Conservation (phyloP, 495 filamentous ascomycete genomes). For the Hypoxylon fuscum region DNA sequence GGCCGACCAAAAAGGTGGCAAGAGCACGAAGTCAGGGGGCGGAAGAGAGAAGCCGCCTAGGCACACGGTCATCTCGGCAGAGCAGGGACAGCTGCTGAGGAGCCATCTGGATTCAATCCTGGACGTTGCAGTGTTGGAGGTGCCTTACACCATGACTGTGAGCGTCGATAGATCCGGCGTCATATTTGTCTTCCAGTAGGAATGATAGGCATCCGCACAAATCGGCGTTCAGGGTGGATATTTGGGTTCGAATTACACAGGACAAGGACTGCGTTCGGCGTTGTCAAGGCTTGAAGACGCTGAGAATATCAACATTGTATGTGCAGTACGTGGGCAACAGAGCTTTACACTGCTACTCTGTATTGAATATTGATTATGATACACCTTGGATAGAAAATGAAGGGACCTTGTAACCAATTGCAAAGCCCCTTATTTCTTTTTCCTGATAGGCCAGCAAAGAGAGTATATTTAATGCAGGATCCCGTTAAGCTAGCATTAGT, state of each 20-base stretch:
- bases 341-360: no score
- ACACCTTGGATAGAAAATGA: no score
- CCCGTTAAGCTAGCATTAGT: no score
- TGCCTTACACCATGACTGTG: conserved; percentile 90
- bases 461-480: no score
- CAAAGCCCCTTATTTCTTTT: no score
- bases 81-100: conserved; percentile 86
- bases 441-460: no score
- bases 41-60: conserved; percentile 65
- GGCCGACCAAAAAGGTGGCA: conserved; percentile 48
- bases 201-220: conserved; percentile 4
- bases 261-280: neutral
- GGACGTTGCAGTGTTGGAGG: conserved; percentile 87
- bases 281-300: neutral
- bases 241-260: neutral
- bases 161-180: conserved; percentile 92
- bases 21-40: conserved; percentile 40
- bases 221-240: conserved; percentile 1
- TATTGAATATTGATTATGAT: no score
- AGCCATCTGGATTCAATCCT: conserved; percentile 88
- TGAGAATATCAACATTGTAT: no score
- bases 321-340: no score
- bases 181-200: conserved; percentile 80
- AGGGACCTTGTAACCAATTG: no score
- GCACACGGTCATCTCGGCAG: conserved; percentile 84